Base-by-base conservation (phyloP, 495 filamentous ascomycete species). In the Hyaloscypha bicolor region DNA sequence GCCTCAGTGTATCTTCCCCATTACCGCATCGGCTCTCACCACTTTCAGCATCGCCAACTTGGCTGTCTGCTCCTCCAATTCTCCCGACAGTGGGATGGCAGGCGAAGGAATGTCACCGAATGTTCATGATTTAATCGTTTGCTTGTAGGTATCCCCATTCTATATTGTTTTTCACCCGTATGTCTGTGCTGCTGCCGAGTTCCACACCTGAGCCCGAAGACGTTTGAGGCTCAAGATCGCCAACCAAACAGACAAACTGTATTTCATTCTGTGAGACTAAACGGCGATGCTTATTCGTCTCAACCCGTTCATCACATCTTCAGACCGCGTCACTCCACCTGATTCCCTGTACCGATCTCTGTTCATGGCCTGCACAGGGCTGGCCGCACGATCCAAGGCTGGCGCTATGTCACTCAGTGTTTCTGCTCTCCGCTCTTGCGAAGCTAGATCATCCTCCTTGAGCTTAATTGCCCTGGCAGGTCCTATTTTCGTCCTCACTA, bases 221-320 rank as follows among this genome's bases (percentile, higher is more conserved):
- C 22, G 65, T 68, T 68, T 68, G 59, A 68, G 12, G 29, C 12
- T 51, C 35, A 22, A 19, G 59, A 63, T 63, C 65, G n/a, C 52
- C 42, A n/a, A 53, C 37, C 42, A 62, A 55, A 67, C 65, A 42
- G 51, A 35, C 16, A 3, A 32, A 59, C 25, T 21, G 22, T 55
- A 35, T 35, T 42, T 35, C 39, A 60, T 60, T 60, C 30, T 3
- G 22, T 52, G 39, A 52, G n/a, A 63, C 60, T 39, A 51, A 53
- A 25, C 29, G 42, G 25, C 45, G 16, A 32, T 60, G 56, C 56
- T 52, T 61, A 48, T 60, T 66, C 56, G 29, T 61, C 45, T 42
- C 9, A 25, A 16, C 16, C 16, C 42, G 42, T 19, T 48, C 42
- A 48, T 48, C 42, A 37, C 56, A n/a, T 51, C 21, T 37, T 32